Evolutionary conservation across 2,329 filamentous ascomycete genomes (phyloP).

Genomic region (Purpureocillium takamizusanense): DNA sequence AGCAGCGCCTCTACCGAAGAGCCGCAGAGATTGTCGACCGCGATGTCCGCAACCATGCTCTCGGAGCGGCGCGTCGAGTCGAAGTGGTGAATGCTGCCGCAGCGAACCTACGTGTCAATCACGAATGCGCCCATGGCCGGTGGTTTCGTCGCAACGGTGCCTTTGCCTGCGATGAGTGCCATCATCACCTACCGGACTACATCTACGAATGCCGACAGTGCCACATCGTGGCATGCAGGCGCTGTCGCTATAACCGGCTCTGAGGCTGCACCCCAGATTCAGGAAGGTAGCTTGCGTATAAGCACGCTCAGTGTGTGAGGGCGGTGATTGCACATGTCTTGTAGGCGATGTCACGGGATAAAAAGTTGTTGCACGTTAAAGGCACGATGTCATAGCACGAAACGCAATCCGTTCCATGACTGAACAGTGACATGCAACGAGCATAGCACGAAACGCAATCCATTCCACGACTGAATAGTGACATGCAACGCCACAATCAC

Average conservation of each 20-base stretch:
- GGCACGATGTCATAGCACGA: too few species aligned
- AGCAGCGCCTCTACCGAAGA: slow-evolving; percentile 9
- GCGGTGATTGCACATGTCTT: too few species aligned
- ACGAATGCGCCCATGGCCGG: neutral
- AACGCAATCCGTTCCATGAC: too few species aligned
- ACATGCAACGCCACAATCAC: too few species aligned
- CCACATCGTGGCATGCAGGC: slow-evolving; percentile 31
- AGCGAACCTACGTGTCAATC: slow-evolving; percentile 1
- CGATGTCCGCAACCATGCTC: neutral
- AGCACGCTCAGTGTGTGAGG: too few species aligned
- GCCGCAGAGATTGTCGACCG: neutral
- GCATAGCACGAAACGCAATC: too few species aligned
- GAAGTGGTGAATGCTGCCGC: neutral
- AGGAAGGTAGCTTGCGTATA: too few species aligned
- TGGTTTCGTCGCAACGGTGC: neutral
- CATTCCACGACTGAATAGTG: too few species aligned
- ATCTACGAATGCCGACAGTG: slow-evolving; percentile 39
- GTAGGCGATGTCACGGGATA: too few species aligned
- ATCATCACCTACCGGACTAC: slow-evolving; percentile 21
- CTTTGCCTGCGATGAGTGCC: slow-evolving; percentile 5
- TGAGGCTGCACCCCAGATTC: too few species aligned
- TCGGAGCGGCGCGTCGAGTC: neutral
- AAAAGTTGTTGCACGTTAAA: too few species aligned
- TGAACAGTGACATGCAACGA: too few species aligned
- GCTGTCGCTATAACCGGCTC: slow-evolving; percentile 22